A percentile compares a stretch with the other conserved stretches of the same genome.
These are phyloP conservation scores for Colletotrichum horii DNA, from an alignment of 2,329 filamentous ascomycete species.

Conservation along the genomic window DNA sequence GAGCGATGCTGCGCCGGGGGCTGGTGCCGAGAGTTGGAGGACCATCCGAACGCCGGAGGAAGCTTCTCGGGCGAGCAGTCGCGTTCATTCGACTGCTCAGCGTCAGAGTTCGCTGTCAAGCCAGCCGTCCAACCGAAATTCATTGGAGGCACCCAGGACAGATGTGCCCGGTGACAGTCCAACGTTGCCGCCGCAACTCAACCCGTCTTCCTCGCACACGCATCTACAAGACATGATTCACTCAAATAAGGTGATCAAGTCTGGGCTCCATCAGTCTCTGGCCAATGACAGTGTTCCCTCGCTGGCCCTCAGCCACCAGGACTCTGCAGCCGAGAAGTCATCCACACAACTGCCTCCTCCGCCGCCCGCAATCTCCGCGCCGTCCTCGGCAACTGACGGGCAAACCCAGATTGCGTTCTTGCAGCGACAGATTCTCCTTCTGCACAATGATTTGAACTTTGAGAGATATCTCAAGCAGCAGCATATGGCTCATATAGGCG, in stretches of 20 bases:
- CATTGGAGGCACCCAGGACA: constrained; percentile 28
- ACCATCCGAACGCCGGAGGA: constrained; percentile 57
- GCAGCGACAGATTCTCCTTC: constrained; percentile 74
- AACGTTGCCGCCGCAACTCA: constrained; percentile 59
- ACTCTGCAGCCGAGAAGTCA: constrained; percentile 46
- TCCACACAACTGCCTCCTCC: constrained; percentile 32
- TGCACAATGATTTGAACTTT: constrained; percentile 83
- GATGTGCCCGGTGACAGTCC: constrained; percentile 63
- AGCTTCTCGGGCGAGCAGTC: constrained; percentile 45
- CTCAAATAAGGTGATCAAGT: constrained; percentile 63
- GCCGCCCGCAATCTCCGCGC: constrained; percentile 20
- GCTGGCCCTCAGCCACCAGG: constrained; percentile 55
- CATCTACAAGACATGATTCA: constrained; percentile 66
- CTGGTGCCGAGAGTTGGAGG: constrained; percentile 53
- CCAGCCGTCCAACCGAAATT: constrained; percentile 53
- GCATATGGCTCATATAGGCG: constrained; percentile 81
- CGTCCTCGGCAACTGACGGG: constrained; percentile 29
- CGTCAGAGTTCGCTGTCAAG: constrained; percentile 57
- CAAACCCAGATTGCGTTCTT: constrained; percentile 58
- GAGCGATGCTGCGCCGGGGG: constrained; percentile 36
- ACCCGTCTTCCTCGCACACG: constrained; percentile 54
- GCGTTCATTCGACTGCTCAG: constrained; percentile 39
- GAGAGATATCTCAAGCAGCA: constrained; percentile 85
- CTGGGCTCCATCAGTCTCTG: constrained; percentile 58
- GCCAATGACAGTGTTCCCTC: constrained; percentile 65